These are phyloP conservation scores for Cladosporium cucumerinum DNA, from an alignment of 2,329 filamentous ascomycete species.

Conservation along the genomic window DNA sequence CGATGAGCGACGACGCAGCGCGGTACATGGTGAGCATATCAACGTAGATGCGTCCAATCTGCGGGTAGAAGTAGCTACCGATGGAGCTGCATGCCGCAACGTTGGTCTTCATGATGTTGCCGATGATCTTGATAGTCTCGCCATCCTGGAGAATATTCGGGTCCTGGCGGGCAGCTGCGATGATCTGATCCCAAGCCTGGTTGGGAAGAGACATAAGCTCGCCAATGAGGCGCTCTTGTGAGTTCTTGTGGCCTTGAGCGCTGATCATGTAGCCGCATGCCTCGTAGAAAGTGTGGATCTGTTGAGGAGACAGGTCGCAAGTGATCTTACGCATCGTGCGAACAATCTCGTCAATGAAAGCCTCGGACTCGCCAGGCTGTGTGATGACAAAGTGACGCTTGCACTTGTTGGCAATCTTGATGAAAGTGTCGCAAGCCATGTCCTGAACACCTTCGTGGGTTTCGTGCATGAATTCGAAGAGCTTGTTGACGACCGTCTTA, in stretches of 20 bases:
- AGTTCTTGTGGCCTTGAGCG: conserved; percentile 89
- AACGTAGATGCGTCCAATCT: conserved; percentile 94
- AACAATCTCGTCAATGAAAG: conserved; percentile 98
- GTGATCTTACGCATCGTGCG: conserved; percentile 95
- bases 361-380: conserved; percentile 89
- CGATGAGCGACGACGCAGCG: conserved; percentile 93
- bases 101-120: conserved; percentile 99
- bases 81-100: conserved; percentile 97
- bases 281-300: conserved; percentile 98
- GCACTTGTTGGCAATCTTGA: conserved; percentile 98
- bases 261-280: conserved; percentile 99
- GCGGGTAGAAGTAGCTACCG: conserved; percentile 94
- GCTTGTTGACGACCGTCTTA: conserved; percentile 98
- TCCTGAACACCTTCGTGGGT: conserved; percentile 99
- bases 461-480: conserved; percentile 99
- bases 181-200: conserved; percentile 91
- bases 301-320: conserved; percentile 88
- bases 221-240: conserved; percentile 85
- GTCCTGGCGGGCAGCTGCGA: conserved; percentile 78
- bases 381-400: conserved; percentile 94
- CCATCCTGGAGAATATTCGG: conserved; percentile 84
- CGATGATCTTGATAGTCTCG: conserved; percentile 96
- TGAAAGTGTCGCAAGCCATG: conserved; percentile 99
- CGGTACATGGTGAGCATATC: conserved; percentile 99
- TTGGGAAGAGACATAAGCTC: conserved; percentile 95